Base-by-base conservation (phyloP, 441 rosid genomes). In the Arabidopsis hybrid region DNA sequence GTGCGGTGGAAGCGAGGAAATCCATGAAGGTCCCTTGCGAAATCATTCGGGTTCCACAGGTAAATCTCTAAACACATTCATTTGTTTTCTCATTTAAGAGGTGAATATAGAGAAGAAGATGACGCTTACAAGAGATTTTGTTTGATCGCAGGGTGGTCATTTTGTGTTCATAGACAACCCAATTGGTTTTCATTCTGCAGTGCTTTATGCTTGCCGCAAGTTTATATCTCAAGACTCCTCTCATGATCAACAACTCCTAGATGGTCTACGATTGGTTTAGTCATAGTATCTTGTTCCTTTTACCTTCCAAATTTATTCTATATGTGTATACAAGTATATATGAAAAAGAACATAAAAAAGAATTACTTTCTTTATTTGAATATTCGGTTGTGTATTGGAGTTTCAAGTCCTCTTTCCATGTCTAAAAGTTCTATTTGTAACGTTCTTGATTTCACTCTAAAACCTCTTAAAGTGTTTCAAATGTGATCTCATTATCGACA, bases 11-110 rank as follows among this genome's bases (percentile, higher is more conserved):
- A 87, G 96, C 98, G 29, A 86, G 97, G 65, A 80, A 89, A 81
- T 71, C 80, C 38, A 93, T 90, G 98, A 88, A 90, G 58, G 94
- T 91, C 75, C 96, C 97, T 1, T 96, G 98, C 34, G 99, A 96
- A 84, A 91, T 93, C 84, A 87, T 96, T 60, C 88, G 98, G 57
- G 97, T 93, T 75, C 99, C 97, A n/a, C 81, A 85, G 98, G 98
- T 96, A 17, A 78, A 53, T 72, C 78, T 61, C 66, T 74, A 67
- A 35, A 32, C 26, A 21, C 26, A 21, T 21, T 21, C 2, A 17
- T 67, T 46, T 7, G 43, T 18, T 39, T 69, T 49, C 53, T 6
- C 43, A 40, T 49, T 16, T 66, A 13, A 26, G 26, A 43, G 29
- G 14, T 35, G 13, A 11, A 7, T 17, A 58, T 29, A 59, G 50